phyloP scores from a whole-genome alignment of 331 rosid genomes.

The Prunus yedoensis region DNA sequence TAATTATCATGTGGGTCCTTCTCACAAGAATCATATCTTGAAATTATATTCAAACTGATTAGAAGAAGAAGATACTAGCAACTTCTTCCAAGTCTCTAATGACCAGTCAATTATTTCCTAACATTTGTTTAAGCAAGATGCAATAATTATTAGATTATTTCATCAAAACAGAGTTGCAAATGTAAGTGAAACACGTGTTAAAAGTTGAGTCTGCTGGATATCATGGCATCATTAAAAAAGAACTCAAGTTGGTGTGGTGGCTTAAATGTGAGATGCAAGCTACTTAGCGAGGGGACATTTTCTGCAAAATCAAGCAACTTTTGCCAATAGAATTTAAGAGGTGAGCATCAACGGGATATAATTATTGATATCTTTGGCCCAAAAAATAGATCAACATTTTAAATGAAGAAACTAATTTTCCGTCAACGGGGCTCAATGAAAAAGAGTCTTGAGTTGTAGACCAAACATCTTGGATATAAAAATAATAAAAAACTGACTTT shows the following conservation, averaged over 20 bases:
- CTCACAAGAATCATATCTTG: slow-evolving; percentile 8
- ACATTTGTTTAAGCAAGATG: neutral
- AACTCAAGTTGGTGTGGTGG: neutral
- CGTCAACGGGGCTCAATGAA: too few relatives aligned
- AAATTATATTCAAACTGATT: neutral
- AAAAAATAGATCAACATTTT: too few relatives aligned
- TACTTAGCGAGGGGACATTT: neutral
- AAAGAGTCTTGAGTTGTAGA: too few relatives aligned
- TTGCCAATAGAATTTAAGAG: neutral
- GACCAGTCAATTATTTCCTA: neutral
- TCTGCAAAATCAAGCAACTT: neutral
- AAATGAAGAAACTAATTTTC: too few relatives aligned
- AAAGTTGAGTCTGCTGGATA: neutral
- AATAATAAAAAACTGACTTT: too few relatives aligned
- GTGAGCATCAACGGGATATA: neutral
- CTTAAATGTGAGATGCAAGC: slow-evolving; percentile 16
- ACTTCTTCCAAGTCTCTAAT: neutral
- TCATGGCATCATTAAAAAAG: neutral
- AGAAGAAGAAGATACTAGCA: neutral
- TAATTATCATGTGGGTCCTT: slow-evolving; percentile 14
- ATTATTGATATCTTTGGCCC: too few relatives aligned
- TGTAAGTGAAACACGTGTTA: too few relatives aligned
- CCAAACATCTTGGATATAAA: too few relatives aligned
- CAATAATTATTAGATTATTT: neutral
- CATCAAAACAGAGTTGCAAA: neutral